phyloP scores from a whole-genome alignment of 352 stramenopile species.

The Blastocystis sp. region DNA sequence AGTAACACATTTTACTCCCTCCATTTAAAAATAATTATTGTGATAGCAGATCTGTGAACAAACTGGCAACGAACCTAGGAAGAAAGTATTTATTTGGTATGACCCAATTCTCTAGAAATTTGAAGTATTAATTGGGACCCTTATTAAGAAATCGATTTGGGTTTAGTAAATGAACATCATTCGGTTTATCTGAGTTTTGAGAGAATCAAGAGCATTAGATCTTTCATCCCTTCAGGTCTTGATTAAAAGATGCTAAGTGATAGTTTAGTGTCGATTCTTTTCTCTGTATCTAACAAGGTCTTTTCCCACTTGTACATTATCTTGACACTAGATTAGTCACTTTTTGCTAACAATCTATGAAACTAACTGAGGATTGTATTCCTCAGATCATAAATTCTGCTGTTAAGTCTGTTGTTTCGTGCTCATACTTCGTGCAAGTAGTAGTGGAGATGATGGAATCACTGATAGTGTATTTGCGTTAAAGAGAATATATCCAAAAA shows the following conservation, averaged over 20 bases:
- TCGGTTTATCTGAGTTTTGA: not conserved
- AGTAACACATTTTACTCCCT: conserved; percentile 68
- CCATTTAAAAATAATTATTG: not conserved
- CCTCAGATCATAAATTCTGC: not conserved
- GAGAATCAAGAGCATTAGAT: not conserved
- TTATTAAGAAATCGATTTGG: too few relatives aligned
- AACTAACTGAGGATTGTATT: not conserved
- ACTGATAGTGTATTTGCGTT: conserved; percentile 6
- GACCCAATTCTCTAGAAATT: not conserved
- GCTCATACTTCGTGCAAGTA: conserved; percentile 30
- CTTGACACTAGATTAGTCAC: too few relatives aligned
- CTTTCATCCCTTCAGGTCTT: not conserved
- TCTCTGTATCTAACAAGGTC: too few relatives aligned
- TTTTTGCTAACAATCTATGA: not conserved
- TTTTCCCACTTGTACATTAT: too few relatives aligned
- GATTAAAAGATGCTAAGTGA: not conserved
- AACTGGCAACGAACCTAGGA: conserved; percentile 14
- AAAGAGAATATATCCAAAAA: not conserved
- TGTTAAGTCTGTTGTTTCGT: not conserved
- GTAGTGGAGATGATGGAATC: not conserved
- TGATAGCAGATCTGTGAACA: not conserved
- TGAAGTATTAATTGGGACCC: not conserved
- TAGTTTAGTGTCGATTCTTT: too few relatives aligned
- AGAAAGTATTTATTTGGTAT: not conserved
- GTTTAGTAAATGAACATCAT: too few relatives aligned